Evolutionary conservation across 345 rosid species (phyloP).

Genomic region (Euphorbia pulcherrima): DNA sequence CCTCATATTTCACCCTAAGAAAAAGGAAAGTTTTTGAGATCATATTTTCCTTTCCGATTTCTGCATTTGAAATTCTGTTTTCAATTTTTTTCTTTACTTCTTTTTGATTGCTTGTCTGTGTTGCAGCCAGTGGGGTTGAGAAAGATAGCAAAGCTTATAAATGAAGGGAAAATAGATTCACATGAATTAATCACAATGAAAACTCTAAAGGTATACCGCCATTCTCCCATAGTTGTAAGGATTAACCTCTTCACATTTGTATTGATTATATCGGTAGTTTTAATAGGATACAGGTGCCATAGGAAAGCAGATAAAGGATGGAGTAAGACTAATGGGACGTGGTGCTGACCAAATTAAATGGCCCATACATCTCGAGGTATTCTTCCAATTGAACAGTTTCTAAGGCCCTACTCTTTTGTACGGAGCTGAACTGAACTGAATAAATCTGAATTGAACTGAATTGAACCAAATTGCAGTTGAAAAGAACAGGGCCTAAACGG

Average conservation of each 20-base stretch:
- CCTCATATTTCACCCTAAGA: background rate
- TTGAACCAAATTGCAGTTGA: too few relatives aligned
- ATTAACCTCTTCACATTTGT: constrained; percentile 14
- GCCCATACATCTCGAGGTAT: constrained; percentile 97
- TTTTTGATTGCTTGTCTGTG: background rate
- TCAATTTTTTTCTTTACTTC: background rate
- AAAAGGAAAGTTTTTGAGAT: background rate
- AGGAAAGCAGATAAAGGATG: constrained; percentile 89
- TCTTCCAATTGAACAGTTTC: background rate
- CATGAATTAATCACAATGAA: constrained; percentile 95
- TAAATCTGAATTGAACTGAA: too few relatives aligned
- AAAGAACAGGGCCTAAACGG: too few relatives aligned
- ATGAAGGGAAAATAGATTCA: constrained; percentile 91
- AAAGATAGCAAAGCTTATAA: constrained; percentile 85
- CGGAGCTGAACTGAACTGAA: too few relatives aligned
- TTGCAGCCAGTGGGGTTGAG: constrained; percentile 91
- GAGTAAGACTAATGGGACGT: constrained; percentile 93
- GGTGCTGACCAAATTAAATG: constrained; percentile 84
- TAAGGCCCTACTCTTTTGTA: constrained; percentile 4
- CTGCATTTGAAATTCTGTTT: background rate
- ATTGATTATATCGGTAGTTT: background rate
- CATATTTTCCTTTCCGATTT: background rate
- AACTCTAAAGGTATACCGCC: constrained; percentile 66
- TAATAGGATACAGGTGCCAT: constrained; percentile 69
- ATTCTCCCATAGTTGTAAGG: constrained; percentile 8